These are phyloP conservation scores for Myxozyma monticola DNA, from an alignment of 805 yeast genomes.

Conservation along the genomic window DNA sequence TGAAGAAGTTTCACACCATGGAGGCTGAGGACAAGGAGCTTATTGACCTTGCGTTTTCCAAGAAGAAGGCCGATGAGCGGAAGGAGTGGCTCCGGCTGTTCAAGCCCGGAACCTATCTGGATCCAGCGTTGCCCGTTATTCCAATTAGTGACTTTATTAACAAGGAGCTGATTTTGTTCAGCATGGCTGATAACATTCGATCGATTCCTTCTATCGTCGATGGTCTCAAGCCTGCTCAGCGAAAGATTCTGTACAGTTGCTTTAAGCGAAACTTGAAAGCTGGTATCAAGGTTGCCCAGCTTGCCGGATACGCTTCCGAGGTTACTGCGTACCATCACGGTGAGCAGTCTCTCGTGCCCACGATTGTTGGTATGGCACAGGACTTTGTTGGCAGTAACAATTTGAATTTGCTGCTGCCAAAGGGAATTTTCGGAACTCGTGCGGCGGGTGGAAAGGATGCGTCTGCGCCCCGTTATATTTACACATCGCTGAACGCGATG, in stretches of 20 bases:
- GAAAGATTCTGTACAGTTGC: slow-evolving; percentile 87
- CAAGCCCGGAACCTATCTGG: slow-evolving; percentile 88
- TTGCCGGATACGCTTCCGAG: slow-evolving; percentile 86
- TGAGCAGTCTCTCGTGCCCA: slow-evolving; percentile 80
- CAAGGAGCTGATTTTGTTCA: slow-evolving; percentile 89
- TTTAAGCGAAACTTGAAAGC: slow-evolving; percentile 72
- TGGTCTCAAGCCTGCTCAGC: slow-evolving; percentile 96
- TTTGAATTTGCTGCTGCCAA: slow-evolving; percentile 78
- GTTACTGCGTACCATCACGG: slow-evolving; percentile 95
- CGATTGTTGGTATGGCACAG: slow-evolving; percentile 93
- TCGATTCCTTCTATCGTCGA: slow-evolving; percentile 93
- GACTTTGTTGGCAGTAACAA: slow-evolving; percentile 93
- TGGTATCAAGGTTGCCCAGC: slow-evolving; percentile 86
- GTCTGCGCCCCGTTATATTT: slow-evolving; percentile 96
- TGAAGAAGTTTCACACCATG: slow-evolving; percentile 79
- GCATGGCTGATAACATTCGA: slow-evolving; percentile 94
- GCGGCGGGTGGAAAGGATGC: slow-evolving; percentile 97
- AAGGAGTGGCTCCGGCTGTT: slow-evolving; percentile 94
- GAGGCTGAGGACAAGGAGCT: slow-evolving; percentile 68
- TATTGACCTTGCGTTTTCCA: slow-evolving; percentile 91
- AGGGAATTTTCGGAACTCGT: slow-evolving; percentile 95
- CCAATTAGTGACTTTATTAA: slow-evolving; percentile 94
- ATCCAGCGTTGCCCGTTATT: slow-evolving; percentile 69
- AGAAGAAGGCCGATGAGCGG: slow-evolving; percentile 94
- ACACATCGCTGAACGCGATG: slow-evolving; percentile 75